These are phyloP conservation scores for Talaromyces sp. DNA, from an alignment of 2,329 filamentous ascomycete species.

Conservation along the genomic window DNA sequence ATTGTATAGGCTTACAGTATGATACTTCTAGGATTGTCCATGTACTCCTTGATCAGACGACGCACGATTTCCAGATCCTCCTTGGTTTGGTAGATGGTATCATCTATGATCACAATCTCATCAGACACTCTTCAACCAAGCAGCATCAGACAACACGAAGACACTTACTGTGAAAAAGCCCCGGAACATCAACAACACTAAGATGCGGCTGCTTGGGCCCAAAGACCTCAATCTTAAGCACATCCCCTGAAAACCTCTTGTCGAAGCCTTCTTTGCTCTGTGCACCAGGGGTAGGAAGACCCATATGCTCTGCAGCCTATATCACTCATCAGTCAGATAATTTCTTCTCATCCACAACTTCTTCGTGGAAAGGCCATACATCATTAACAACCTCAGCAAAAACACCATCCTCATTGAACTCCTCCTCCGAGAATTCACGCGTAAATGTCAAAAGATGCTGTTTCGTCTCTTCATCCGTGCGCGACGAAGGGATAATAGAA, in stretches of 20 bases:
- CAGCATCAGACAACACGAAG: too few species aligned
- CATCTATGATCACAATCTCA: background rate
- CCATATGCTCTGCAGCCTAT: conserved; percentile 26
- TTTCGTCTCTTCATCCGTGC: conserved; percentile 19
- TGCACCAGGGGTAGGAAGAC: conserved; percentile 19
- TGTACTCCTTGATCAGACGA: conserved; percentile 46
- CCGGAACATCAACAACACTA: conserved; percentile 44
- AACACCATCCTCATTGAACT: conserved; percentile 21
- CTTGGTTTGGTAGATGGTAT: conserved; percentile 50
- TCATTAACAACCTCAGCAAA: conserved; percentile 20
- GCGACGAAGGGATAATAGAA: conserved; percentile 35
- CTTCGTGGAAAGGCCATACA: conserved; percentile 14
- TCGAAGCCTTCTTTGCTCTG: conserved; percentile 17
- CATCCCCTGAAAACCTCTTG: conserved; percentile 36
- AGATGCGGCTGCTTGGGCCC: conserved; percentile 37
- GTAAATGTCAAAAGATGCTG: conserved; percentile 18
- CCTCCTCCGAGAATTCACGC: conserved; percentile 9
- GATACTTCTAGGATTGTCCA: conserved; percentile 33
- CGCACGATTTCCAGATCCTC: conserved; percentile 53
- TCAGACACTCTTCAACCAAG: background rate
- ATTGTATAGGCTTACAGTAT: conserved; percentile 39
- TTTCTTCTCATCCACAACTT: background rate
- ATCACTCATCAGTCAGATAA: background rate
- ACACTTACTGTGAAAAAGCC: conserved; percentile 32
- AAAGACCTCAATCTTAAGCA: conserved; percentile 40